Evolutionary conservation across 768 basidiomycete species (phyloP).

Genomic region (Coprinellus aureogranulatus): DNA sequence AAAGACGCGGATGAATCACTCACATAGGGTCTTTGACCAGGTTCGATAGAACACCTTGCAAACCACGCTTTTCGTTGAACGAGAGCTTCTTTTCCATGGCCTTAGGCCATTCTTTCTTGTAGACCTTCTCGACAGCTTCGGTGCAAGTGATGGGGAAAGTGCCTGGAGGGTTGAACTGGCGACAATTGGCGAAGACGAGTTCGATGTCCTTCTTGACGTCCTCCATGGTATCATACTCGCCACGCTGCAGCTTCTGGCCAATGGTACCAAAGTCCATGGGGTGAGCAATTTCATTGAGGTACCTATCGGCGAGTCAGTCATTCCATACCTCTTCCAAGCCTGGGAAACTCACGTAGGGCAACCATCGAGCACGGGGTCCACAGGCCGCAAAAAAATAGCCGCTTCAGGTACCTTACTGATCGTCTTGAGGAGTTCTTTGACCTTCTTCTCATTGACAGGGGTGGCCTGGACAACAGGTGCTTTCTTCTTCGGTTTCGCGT

Average conservation of each 20-base stretch:
- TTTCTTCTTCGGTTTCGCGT: slow-evolving; percentile 27
- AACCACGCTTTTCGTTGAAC: slow-evolving; percentile 74
- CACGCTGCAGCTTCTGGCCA: slow-evolving; percentile 58
- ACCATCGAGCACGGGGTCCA: slow-evolving; percentile 78
- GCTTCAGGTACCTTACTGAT: slow-evolving; percentile 65
- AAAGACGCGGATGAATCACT: slow-evolving; percentile 24
- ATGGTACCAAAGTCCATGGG: slow-evolving; percentile 97
- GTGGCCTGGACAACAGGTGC: slow-evolving; percentile 35
- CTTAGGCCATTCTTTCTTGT: slow-evolving; percentile 87
- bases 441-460: slow-evolving; percentile 81
- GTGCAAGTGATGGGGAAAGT: slow-evolving; percentile 75
- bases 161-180: slow-evolving; percentile 84
- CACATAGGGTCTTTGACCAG: slow-evolving; percentile 69
- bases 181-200: slow-evolving; percentile 85
- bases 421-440: slow-evolving; percentile 63
- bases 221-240: slow-evolving; percentile 77
- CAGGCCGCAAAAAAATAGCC: slow-evolving; percentile 73
- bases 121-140: slow-evolving; percentile 68
- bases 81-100: slow-evolving; percentile 68
- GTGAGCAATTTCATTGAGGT: slow-evolving; percentile 84
- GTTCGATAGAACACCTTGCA: slow-evolving; percentile 67
- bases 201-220: slow-evolving; percentile 77
- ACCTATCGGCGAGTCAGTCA: slow-evolving; percentile 48
- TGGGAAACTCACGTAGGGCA: slow-evolving; percentile 77
- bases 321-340: slow-evolving; percentile 1